Base-by-base conservation (phyloP, 768 basidiomycete species). In the Tylopilus plumbeoviolaceoides region DNA sequence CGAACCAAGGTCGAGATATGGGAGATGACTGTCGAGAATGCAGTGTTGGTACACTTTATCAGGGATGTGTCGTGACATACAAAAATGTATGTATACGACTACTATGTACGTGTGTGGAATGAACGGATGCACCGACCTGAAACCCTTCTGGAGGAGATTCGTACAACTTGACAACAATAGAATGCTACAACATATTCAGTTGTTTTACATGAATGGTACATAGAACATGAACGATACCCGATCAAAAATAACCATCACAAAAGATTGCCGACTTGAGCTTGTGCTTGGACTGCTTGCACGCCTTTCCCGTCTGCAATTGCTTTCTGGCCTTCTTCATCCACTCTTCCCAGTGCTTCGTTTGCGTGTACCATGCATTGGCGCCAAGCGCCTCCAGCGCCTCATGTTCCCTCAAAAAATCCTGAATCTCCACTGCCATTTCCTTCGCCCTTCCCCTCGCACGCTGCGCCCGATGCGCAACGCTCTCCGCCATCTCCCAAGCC, bases 1-100 rank as follows among this genome's bases (percentile, higher is more conserved):
- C 72, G 70, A 48, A 79, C 83, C 21, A 85, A 84, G 62, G 73
- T 80, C 27, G 82, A 85, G 61, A 67, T 89, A 51, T 89, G 89
- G 89, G 86, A 88, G 70, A 76, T 78, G 47, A 83, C 80, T 38
- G 75, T 88, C 47, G 87, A 88, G 68, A 79, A 83, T 60, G 85
- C 82, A n/a, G 81, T 77, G 47, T 69, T 87, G 53, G 63, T 73
- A 35, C 75, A 81, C 56, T 63, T 85, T 41, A 59, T 60, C 56
- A 80, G 70, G 64, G 35, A 72, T 47, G 39, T 25, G 14, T 40
- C 51, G 17, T 46, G n/a, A n/a, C 36, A 23, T 54, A 21, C n/a
- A n/a, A n/a, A n/a, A n/a, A 57, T 23, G 23, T 4, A 23, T 23
- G 23, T 23, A 23, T 23, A 23, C 23, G 23, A 5, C 23, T 5